Evolutionary conservation across 1,139 yeast genomes (phyloP), one percentile per base, ranked within the genome.

Genomic region (Taiozyma sp.): DNA sequence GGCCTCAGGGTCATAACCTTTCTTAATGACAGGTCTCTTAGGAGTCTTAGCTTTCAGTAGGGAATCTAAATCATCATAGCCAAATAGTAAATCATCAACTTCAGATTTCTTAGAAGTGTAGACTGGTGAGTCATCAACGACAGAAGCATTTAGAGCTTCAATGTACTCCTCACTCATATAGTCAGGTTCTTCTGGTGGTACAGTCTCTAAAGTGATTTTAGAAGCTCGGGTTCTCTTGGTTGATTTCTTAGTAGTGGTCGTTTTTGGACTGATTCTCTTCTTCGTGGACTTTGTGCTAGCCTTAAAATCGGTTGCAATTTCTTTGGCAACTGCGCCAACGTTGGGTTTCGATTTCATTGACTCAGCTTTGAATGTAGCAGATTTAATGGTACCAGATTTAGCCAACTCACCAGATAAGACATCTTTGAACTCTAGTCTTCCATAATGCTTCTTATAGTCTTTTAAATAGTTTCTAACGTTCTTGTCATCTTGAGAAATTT

Each of bases 401-500:
- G 24, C 23, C 24, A 38, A 43, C 34, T 53, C 56, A 24, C 56
- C 56, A 43, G 48, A 39, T 19, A 49, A 13, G 12, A 51, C 56
- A 45, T 53, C 44, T 24, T 34, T 51, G 43, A 51, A 53, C 14
- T 49, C 43, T 24, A 53, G 38, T n/a, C 53, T 44, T 1, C 54
- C 54, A 43, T 51, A 53, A 22, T 39, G 47, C 44, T 47, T 54
- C 27, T 48, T 49, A 38, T 59, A 62, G 7, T 45, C 39, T 38
- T 44, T 49, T 39, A 57, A 51, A 16, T 47, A 16, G 1, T 40
- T 48, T 45, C 63, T 65, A 52, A 71, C 69, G 48, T 69, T 69
- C 29, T 56, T 53, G 19, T 62, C 62, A 8, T 58, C 48, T 24
- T 63, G 58, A 2, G 67, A 53, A 4, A 67, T 69, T 51, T 72